Percentiles rank a stretch among this genome's conserved stretches.
Evolutionary conservation across 2,329 filamentous ascomycete species (phyloP).

Genomic region (Penicillium paneum): DNA sequence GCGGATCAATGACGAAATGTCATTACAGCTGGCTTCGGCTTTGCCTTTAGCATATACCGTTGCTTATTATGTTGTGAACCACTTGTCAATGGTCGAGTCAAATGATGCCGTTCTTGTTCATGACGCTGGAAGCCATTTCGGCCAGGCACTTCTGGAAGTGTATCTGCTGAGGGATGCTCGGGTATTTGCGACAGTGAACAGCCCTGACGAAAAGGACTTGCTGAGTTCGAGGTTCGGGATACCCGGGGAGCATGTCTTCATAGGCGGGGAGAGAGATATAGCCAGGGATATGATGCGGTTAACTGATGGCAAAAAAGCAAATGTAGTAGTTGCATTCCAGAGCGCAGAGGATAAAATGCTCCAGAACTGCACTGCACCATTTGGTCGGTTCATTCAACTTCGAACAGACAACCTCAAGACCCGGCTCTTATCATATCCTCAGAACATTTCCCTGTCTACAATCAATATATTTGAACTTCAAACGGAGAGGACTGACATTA

Average conservation of each 20-base stretch:
- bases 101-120: constrained; percentile 32
- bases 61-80: constrained; percentile 20
- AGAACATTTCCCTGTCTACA: constrained; percentile 14
- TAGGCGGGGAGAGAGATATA: constrained; percentile 6
- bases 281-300: not conserved
- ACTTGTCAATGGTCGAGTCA: constrained; percentile 14
- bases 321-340: constrained; percentile 16
- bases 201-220: constrained; percentile 5
- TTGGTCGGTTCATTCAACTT: constrained; percentile 34
- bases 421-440: not conserved
- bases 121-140: constrained; percentile 21
- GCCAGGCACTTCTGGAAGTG: constrained; percentile 25
- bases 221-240: constrained; percentile 11
- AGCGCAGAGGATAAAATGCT: not conserved
- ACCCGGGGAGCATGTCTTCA: constrained; percentile 11
- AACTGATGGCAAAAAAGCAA: constrained; percentile 8
- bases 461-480: constrained; percentile 14
- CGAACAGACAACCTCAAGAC: constrained; percentile 12
- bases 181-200: constrained; percentile 16
- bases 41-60: constrained; percentile 23
- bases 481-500: constrained; percentile 2
- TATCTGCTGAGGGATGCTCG: constrained; percentile 4
- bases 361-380: constrained; percentile 17
- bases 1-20: constrained; percentile 16
- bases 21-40: constrained; percentile 24